phyloP scores from a whole-genome alignment of 2,329 filamentous ascomycete genomes.

The Claviceps sp. region DNA sequence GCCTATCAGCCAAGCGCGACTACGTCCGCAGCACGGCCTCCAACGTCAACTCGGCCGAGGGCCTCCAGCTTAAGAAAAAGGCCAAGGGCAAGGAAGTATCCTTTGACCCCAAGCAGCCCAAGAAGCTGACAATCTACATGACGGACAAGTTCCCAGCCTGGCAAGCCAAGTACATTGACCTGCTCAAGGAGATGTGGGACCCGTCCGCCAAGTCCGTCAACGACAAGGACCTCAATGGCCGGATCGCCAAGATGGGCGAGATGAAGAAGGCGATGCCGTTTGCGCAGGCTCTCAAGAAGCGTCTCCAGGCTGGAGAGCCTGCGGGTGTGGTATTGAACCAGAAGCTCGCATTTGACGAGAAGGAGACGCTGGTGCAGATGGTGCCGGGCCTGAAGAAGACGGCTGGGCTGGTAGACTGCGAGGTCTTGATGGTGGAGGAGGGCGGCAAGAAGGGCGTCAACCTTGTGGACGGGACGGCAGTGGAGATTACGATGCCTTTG shows the following conservation, averaged over 20 bases:
- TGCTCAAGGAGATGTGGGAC: constrained; percentile 61
- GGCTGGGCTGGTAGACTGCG: constrained; percentile 53
- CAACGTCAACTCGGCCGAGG: constrained; percentile 71
- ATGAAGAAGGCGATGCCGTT: constrained; percentile 99
- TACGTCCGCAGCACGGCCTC: constrained; percentile 68
- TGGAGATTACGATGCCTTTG: constrained; percentile 39
- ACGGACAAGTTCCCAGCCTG: constrained; percentile 72
- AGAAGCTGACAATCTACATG: constrained; percentile 78
- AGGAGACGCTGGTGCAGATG: constrained; percentile 63
- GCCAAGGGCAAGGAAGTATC: constrained; percentile 77
- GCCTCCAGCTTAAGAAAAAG: constrained; percentile 72
- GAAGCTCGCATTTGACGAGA: constrained; percentile 79
- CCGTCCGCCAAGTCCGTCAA: constrained; percentile 47
- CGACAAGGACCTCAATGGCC: constrained; percentile 67
- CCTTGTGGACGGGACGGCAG: constrained; percentile 38
- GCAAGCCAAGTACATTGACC: constrained; percentile 82
- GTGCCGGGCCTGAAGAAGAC: constrained; percentile 65
- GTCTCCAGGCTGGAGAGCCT: constrained; percentile 58
- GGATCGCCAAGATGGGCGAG: constrained; percentile 70
- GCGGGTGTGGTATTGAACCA: constrained; percentile 61
- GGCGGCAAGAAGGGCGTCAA: constrained; percentile 51
- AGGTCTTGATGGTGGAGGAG: constrained; percentile 59
- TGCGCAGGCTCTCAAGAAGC: constrained; percentile 74
- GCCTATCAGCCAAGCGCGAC: constrained; percentile 63
- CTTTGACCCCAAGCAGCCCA: constrained; percentile 85